Base-by-base conservation (phyloP, 169 alveolate genomes). In the Cryptosporidium sp. region DNA sequence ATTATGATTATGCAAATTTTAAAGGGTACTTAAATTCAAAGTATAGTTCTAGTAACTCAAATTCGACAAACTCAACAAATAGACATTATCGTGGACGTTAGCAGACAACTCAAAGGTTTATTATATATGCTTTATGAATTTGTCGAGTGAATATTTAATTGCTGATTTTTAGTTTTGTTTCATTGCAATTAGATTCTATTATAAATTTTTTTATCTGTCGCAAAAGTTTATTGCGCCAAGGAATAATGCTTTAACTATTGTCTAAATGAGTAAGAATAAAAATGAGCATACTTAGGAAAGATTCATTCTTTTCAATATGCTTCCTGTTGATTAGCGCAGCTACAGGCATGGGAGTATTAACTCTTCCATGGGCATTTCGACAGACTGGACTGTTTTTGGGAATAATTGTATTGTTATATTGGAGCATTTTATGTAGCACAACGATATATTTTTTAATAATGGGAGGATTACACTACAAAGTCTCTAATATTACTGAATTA, bases 261-360 rank as follows among this genome's bases (percentile, higher is more conserved):
- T 56, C 21, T 56, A 3, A 8, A 21, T 23, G 35, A 26, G n/a
- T 9, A 21, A 56, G 9, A 12, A 8, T 56, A 21, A n/a, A 21
- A 70, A 70, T 70, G 84, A 70, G 18, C 8, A 16, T 70, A 7
- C 7, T 70, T 26, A 61, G 84, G 12, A 45, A 61, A 67, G 70
- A 52, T 60, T 18, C 45, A n/a, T 80, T 80, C 52, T 65, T 80
- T 62, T 80, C 89, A 62, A 62, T 65, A 61, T 80, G 89, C 56
- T 80, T 80, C 53, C 18, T 80, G 9, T 18, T 80, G 8, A 80
- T 80, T 60, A 80, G 89, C n/a, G 89, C 89, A 16, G 89, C 89
- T 35, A 67, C 89, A 18, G 89, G 89, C 21, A 80, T 80, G 89
- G 89, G 89, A 18, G 45, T 80, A 44, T 45, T 80, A 56, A 80